A percentile compares a stretch with the other conserved stretches of the same genome.
Conservation (phyloP, 192 early-diverging fungal genomes). For the Coemansia sp. region DNA sequence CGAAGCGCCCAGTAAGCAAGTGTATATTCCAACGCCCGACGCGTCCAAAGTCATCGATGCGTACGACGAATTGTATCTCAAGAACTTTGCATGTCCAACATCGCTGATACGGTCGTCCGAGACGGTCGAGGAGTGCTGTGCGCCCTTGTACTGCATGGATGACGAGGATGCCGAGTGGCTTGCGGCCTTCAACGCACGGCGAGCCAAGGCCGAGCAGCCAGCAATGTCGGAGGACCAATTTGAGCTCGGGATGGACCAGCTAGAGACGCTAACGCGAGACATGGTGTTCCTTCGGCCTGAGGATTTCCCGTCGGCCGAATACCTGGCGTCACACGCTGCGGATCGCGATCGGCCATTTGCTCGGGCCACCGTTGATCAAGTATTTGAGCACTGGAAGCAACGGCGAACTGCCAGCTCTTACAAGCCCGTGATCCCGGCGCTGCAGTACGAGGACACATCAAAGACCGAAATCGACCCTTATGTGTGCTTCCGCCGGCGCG, state of each 20-base stretch:
- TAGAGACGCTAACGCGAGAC: slow-evolving; percentile 73
- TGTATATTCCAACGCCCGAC: slow-evolving; percentile 92
- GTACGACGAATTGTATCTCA: slow-evolving; percentile 70
- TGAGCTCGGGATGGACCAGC: slow-evolving; percentile 75
- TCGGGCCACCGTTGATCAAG: background rate
- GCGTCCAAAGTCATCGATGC: slow-evolving; percentile 70
- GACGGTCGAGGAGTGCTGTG: slow-evolving; percentile 83
- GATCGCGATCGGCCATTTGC: slow-evolving; percentile 37
- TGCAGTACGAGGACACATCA: slow-evolving; percentile 64
- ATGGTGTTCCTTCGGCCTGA: slow-evolving; percentile 47
- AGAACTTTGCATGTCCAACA: slow-evolving; percentile 69
- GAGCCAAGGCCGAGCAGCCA: background rate
- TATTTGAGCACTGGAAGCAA: slow-evolving; percentile 46
- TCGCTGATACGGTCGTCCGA: slow-evolving; percentile 85
- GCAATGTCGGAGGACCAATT: slow-evolving; percentile 69
- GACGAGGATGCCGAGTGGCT: slow-evolving; percentile 82
- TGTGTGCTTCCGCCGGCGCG: slow-evolving; percentile 95
- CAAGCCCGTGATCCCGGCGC: slow-evolving; percentile 28
- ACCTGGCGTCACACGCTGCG: slow-evolving; percentile 33
- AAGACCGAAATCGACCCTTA: slow-evolving; percentile 87
- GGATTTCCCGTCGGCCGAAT: slow-evolving; percentile 43
- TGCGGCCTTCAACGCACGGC: slow-evolving; percentile 20
- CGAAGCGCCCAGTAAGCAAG: slow-evolving; percentile 55
- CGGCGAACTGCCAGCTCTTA: slow-evolving; percentile 23
- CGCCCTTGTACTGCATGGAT: slow-evolving; percentile 87